Conservation (phyloP, 495 filamentous ascomycete species). For the Penicillium pulvis region DNA sequence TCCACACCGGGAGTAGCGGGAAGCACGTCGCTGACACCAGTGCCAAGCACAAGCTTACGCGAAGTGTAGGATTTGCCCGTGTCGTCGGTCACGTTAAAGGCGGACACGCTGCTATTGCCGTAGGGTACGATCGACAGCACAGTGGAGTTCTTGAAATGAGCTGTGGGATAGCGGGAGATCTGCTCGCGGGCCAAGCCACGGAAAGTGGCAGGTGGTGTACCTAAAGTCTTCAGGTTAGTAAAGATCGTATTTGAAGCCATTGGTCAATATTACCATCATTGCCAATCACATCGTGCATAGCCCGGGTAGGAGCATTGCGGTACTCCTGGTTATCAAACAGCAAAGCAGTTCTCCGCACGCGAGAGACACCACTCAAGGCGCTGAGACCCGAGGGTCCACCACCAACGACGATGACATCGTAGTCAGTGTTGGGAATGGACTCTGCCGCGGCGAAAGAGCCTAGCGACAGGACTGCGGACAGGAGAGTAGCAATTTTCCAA, state of each 20-base stretch:
- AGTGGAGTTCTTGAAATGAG: constrained; percentile 51
- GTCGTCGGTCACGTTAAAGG: constrained; percentile 45
- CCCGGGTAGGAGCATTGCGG: constrained; percentile 54
- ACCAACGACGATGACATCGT: constrained; percentile 40
- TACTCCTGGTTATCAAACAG: constrained; percentile 59
- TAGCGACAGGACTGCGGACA: constrained; percentile 25
- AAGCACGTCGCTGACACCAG: constrained; percentile 55
- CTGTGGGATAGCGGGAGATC: constrained; percentile 50
- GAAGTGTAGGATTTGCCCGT: constrained; percentile 41
- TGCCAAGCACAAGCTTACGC: constrained; percentile 57
- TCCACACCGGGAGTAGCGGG: constrained; percentile 53
- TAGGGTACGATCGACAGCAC: constrained; percentile 46
- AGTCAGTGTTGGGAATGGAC: constrained; percentile 29
- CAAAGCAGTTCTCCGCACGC: constrained; percentile 52
- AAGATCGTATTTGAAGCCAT: background rate
- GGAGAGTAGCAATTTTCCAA: constrained; percentile 12
- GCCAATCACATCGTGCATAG: constrained; percentile 62
- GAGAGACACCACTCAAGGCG: constrained; percentile 55
- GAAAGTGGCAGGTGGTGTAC: constrained; percentile 54
- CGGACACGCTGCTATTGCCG: constrained; percentile 32
- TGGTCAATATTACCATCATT: constrained; percentile 49
- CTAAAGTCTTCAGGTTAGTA: constrained; percentile 22
- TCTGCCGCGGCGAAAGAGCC: constrained; percentile 18
- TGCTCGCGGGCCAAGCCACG: constrained; percentile 54
- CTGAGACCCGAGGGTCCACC: constrained; percentile 40